A percentile compares a stretch with the other conserved stretches of the same genome.
Evolutionary conservation across 352 stramenopile species (phyloP).

Genomic region (Phytophthora megakarya): DNA sequence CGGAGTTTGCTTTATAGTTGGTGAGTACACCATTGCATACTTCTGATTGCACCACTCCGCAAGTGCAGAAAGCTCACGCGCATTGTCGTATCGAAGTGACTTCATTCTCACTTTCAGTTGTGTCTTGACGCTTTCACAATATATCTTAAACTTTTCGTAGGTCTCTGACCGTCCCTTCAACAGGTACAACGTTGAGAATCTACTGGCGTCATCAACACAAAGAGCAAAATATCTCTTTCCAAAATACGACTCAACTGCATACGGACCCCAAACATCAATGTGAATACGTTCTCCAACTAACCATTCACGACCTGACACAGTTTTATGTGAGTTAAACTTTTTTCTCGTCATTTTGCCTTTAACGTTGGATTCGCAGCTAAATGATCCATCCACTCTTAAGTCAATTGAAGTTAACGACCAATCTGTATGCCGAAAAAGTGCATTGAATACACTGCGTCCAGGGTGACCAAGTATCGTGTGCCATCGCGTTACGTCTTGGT

Average conservation of each 20-base stretch:
- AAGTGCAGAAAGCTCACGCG: constrained; percentile 20
- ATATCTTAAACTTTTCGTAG: constrained; percentile 24
- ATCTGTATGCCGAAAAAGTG: constrained; percentile 4
- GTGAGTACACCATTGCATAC: constrained; percentile 22
- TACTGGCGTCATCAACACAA: constrained; percentile 24
- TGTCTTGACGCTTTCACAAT: constrained; percentile 14
- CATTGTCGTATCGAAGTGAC: constrained; percentile 17
- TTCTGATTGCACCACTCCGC: constrained; percentile 11
- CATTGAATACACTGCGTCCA: constrained; percentile 4
- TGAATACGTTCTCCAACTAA: constrained; percentile 4
- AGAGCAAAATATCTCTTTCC: constrained; percentile 1
- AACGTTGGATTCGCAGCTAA: constrained; percentile 9
- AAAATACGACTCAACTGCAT: not conserved
- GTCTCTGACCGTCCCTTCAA: constrained; percentile 22
- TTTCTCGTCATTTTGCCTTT: constrained; percentile 4
- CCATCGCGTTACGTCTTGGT: not conserved
- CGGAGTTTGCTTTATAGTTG: constrained; percentile 25
- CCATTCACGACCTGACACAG: not conserved
- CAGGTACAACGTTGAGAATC: constrained; percentile 15
- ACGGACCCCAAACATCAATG: constrained; percentile 6
- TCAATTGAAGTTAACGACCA: constrained; percentile 2
- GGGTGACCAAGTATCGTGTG: constrained; percentile 2
- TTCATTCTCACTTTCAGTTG: constrained; percentile 27
- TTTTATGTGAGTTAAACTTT: not conserved
- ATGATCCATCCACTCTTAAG: not conserved